These are phyloP conservation scores for Boletus huronensis DNA, from an alignment of 768 basidiomycete species.

Conservation along the genomic window DNA sequence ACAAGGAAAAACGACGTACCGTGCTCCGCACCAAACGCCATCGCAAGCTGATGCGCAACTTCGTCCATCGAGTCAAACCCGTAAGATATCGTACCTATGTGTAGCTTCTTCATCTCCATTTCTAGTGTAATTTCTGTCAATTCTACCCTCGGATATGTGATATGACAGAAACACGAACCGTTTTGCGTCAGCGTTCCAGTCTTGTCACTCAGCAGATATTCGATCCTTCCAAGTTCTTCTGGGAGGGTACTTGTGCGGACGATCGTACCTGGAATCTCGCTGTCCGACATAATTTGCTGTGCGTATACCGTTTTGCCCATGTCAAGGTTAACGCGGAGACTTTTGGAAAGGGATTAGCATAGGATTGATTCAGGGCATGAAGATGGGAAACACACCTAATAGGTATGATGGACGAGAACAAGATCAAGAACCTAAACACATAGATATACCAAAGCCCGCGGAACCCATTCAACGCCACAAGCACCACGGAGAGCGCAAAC, in stretches of 20 bases:
- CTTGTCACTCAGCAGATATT: constrained; percentile 95
- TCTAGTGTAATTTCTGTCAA: constrained; percentile 45
- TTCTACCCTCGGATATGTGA: neutral
- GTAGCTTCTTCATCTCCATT: constrained; percentile 99
- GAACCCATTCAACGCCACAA: constrained; percentile 96
- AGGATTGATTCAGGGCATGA: neutral
- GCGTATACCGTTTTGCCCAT: constrained; percentile 99
- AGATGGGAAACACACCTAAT: constrained; percentile 69
- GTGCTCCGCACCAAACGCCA: constrained; percentile 74
- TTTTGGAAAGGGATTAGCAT: constrained; percentile 27
- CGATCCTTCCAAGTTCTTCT: constrained; percentile 92
- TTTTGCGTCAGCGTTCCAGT: constrained; percentile 98
- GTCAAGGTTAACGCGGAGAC: constrained; percentile 97
- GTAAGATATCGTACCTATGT: constrained; percentile 98
- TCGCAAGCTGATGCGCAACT: constrained; percentile 85
- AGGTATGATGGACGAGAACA: constrained; percentile 98
- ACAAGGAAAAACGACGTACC: constrained; percentile 32
- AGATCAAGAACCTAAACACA: constrained; percentile 92
- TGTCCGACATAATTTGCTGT: constrained; percentile 90
- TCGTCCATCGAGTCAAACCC: constrained; percentile 99
- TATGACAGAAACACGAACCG: constrained; percentile 48
- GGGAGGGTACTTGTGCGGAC: constrained; percentile 97
- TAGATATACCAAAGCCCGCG: constrained; percentile 95
- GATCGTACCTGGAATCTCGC: constrained; percentile 91
- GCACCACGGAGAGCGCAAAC: constrained; percentile 83